phyloP scores from a whole-genome alignment of 2,329 filamentous ascomycete species.

The Apiospora hydei region DNA sequence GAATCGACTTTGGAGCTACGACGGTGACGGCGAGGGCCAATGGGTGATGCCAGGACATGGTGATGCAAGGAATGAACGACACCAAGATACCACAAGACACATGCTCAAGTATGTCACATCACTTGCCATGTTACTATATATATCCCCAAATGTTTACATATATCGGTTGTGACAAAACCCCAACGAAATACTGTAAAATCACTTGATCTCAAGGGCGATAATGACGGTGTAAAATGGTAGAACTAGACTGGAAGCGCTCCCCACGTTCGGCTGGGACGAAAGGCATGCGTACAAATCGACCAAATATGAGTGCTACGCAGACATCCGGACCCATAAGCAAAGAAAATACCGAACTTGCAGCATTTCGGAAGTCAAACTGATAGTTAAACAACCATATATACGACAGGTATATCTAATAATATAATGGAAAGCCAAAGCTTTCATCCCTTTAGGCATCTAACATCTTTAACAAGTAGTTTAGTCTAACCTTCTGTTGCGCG shows the following conservation, averaged over 20 bases:
- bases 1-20: background rate
- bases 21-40: background rate
- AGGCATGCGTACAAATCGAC: background rate
- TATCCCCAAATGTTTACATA: background rate
- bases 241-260: background rate
- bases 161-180: too few species aligned
- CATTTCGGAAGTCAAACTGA: background rate
- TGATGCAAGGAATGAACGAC: background rate
- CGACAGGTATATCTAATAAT: background rate
- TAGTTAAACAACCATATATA: background rate
- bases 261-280: background rate
- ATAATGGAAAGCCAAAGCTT: background rate
- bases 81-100: background rate
- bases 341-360: background rate
- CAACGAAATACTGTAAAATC: background rate
- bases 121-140: background rate
- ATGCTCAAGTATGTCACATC: background rate
- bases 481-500: slow-evolving; percentile 40
- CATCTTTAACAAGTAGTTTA: slow-evolving; percentile 28
- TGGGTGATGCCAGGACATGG: background rate
- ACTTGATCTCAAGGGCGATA: background rate
- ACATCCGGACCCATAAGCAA: background rate
- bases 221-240: background rate
- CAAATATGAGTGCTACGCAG: background rate
- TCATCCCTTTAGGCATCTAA: background rate